A percentile compares a stretch with the other conserved stretches of the same genome.
phyloP scores from a whole-genome alignment of 2,329 filamentous ascomycete species.

The Colletotrichum brevisporum region DNA sequence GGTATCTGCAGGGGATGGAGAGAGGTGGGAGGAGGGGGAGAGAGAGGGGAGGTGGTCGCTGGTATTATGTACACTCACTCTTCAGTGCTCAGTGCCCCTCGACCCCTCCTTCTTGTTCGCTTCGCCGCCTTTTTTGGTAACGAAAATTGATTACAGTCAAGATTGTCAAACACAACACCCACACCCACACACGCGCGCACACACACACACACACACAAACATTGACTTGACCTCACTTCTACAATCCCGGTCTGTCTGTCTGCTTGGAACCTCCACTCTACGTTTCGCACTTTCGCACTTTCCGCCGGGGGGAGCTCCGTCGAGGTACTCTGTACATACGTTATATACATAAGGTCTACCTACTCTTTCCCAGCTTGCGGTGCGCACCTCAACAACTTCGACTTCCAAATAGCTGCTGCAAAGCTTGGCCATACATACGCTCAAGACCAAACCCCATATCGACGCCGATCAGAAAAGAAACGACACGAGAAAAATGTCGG shows the following conservation, averaged over 20 bases:
- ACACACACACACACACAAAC: too few relatives aligned
- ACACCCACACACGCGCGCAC: neutral
- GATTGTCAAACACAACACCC: neutral
- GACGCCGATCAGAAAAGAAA: neutral
- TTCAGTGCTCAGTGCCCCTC: too few relatives aligned
- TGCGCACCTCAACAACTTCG: neutral
- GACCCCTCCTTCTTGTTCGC: slow-evolving; percentile 25
- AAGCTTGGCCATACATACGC: neutral
- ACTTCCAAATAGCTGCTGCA: neutral
- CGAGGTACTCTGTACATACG: too few relatives aligned
- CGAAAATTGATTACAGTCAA: neutral
- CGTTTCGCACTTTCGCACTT: slow-evolving; percentile 16
- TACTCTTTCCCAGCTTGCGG: neutral
- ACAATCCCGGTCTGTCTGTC: too few relatives aligned
- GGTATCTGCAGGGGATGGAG: neutral
- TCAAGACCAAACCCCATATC: too few relatives aligned
- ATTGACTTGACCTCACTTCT: neutral
- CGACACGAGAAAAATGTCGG: slow-evolving; percentile 46
- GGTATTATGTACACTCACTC: too few relatives aligned
- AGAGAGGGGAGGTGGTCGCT: too few relatives aligned
- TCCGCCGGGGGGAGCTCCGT: slow-evolving; percentile 20
- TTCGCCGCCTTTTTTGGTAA: slow-evolving; percentile 20
- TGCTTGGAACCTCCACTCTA: neutral
- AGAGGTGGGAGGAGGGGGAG: slow-evolving; percentile 8
- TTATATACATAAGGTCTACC: neutral